These are phyloP conservation scores for Turritis glabra DNA, from an alignment of 345 rosid species.

Conservation along the genomic window DNA sequence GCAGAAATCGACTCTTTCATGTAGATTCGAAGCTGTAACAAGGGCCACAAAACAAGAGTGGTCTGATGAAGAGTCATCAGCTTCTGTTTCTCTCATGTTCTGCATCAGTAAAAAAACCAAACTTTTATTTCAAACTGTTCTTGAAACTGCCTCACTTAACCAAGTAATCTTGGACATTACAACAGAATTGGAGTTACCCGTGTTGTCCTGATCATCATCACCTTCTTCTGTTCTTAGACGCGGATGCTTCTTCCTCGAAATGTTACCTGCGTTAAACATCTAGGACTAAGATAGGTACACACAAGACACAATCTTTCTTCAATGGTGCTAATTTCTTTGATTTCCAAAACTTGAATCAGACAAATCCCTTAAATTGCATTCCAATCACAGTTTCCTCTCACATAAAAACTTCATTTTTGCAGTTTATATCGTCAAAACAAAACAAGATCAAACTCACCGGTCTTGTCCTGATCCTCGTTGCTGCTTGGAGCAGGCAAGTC, in stretches of 20 bases:
- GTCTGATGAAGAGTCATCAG: neutral
- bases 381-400: neutral
- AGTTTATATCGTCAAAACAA: neutral
- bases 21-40: neutral
- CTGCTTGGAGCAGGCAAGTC: neutral
- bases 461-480: neutral
- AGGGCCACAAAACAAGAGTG: neutral
- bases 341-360: neutral
- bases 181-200: neutral
- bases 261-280: neutral
- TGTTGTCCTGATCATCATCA: neutral
- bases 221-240: neutral
- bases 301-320: neutral
- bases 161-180: neutral
- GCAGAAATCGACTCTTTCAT: neutral
- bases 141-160: neutral
- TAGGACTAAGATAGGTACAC: neutral
- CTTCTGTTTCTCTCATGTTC: neutral
- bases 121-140: neutral
- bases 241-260: neutral
- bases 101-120: neutral
- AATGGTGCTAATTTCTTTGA: neutral
- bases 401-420: neutral
- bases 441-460: neutral
- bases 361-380: neutral